Base-by-base conservation (phyloP, 805 yeast species). In the Metschnikowia gruessii region DNA sequence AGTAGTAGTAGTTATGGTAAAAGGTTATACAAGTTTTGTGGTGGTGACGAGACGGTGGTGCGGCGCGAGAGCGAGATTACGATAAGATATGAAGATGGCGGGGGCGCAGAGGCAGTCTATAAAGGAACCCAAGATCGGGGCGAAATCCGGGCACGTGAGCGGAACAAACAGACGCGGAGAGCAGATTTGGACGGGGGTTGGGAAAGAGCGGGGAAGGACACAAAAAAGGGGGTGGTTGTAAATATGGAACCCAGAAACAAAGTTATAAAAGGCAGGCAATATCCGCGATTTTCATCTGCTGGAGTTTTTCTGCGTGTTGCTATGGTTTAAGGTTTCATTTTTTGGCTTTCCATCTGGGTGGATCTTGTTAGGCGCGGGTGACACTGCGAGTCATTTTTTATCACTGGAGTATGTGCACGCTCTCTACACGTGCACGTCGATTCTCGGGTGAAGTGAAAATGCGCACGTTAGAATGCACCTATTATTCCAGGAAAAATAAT, bases 1-100 rank as follows among this genome's bases (percentile, higher is more conserved):
- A 26, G 21, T 17, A 32, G 28, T 21, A 21, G 38, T 26, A 18
- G 26, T 15, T 22, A 33, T 26, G 12, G 38, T 33, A 12, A 26
- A 26, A 7, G 28, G 37, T 12, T 3, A 24, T 30, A 18, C 7
- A 11, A 17, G 19, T 33, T 33, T 33, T 33, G 36, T 33, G 36
- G 46, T 43, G 40, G 42, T 37, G 42, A 41, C 28, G 13, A 36
- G 39, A 24, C 37, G 18, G 37, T 30, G 6, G 32, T 36, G 41
- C 41, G 33, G 17, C 11, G 33, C 41, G 37, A 37, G 32, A 30
- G 8, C 4, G 22, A 30, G 33, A 22, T 13, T 33, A 17, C 38
- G 34, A 43, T 43, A 43, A 43, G 45, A 42, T 28, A 42, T 16
- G 36, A 16, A 17, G 22, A 30, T 30, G 41, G 41, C 29, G 17